Conservation (phyloP, 129 eudicot genomes). For the Lonicera japonica region DNA sequence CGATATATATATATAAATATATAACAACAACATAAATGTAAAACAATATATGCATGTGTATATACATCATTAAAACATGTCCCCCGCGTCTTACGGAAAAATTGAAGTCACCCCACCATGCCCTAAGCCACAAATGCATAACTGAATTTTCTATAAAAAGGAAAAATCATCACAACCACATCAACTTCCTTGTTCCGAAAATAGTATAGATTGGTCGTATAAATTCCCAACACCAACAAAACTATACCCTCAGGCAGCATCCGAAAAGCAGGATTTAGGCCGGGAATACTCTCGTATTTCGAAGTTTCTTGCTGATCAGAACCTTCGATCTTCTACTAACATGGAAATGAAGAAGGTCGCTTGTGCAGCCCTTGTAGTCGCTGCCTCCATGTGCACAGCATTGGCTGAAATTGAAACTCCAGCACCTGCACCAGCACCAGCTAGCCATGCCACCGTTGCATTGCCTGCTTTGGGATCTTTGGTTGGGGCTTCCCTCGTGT, state of each 20-base stretch:
- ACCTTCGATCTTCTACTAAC: not conserved
- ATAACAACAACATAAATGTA: too few species aligned
- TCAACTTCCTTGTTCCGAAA: not conserved
- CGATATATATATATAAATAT: too few species aligned
- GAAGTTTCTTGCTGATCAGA: not conserved
- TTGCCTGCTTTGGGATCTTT: conserved; percentile 24
- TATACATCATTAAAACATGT: too few species aligned
- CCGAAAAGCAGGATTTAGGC: not conserved
- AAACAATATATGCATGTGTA: too few species aligned
- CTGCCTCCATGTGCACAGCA: not conserved
- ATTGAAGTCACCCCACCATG: too few species aligned
- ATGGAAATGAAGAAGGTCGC: conserved; percentile 52
- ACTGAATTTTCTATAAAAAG: too few species aligned
- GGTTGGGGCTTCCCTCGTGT: conserved; percentile 23
- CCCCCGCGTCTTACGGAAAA: too few species aligned
- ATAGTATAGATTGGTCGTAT: not conserved
- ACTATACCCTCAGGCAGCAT: not conserved
- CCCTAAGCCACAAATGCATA: too few species aligned
- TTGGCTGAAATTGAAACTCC: conserved; percentile 5
- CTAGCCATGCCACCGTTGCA: conserved; percentile 18
- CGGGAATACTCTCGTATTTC: not conserved
- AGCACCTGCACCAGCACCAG: conserved; percentile 8
- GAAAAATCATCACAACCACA: not conserved
- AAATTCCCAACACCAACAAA: not conserved
- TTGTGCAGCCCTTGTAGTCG: conserved; percentile 29